Evolutionary conservation across 2,329 filamentous ascomycete genomes (phyloP), one percentile per base, ranked within the genome.

Genomic region (Cercospora canescens): DNA sequence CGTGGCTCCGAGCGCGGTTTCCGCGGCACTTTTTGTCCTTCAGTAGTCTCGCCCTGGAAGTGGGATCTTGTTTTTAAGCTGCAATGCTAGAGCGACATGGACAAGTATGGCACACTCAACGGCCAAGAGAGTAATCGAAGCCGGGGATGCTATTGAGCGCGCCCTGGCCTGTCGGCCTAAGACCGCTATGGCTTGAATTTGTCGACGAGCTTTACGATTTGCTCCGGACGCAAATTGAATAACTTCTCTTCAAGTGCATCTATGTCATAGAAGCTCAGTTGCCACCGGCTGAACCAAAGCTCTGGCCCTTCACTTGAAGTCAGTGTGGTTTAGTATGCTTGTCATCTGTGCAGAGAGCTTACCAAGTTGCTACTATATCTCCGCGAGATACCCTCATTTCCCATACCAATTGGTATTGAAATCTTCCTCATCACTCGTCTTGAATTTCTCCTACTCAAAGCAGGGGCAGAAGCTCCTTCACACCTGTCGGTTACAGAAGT

Each of bases 341-440:
- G 3, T 32, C 1, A 35, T 32, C 4, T 18, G 16, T 34, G 28
- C 14, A 32, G 45, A 50, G 6, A 12, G 16, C 52, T 55, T 55
- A 55, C 82, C 30, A 84, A 65, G 67, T 83, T 83, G 32, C 80
- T 81, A 65, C 81, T 83, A 62, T 79, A 77, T 26, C 80, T 68
- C 56, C 81, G 73, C 54, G 80, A 75, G 54, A 83, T 81, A 0
- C 81, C 81, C 12, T 56, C 69, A 12, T 28, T 37, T 4, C 81
- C 81, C 80, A 83, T 81, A 1, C 82, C 82, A 35, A 83, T 76
- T 0, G 82, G 82, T 32, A 81, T 78, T 1, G 79, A 81, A 3
- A 78, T 79, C 54, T 75, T 76, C 63, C 81, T 76, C 62, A 77
- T 73, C 7, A 79, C 67, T 26, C 76, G 77, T 48, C 74, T 73